These are phyloP conservation scores for Moesziomyces globuligerus DNA, from an alignment of 1,284 basidiomycete genomes.

Conservation along the genomic window DNA sequence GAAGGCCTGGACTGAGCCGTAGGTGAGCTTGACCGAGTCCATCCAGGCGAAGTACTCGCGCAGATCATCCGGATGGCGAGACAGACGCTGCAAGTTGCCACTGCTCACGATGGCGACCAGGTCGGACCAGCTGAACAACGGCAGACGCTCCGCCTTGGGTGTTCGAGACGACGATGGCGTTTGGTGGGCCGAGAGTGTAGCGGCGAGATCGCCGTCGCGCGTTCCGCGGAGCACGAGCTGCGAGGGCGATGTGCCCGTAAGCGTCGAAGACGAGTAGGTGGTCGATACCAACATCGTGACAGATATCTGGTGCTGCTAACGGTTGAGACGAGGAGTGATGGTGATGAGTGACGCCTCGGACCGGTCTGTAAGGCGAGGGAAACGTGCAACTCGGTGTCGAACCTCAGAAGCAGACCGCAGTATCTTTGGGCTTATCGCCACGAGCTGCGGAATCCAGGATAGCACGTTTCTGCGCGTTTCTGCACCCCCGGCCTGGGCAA, in stretches of 20 bases:
- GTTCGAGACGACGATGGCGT: neutral
- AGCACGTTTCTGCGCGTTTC: neutral
- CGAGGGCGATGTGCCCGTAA: constrained; percentile 1
- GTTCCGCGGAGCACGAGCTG: constrained; percentile 27
- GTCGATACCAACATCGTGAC: constrained; percentile 11
- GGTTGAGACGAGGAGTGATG: neutral
- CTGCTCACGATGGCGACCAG: constrained; percentile 11
- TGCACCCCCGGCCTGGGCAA: too few species aligned
- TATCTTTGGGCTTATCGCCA: neutral
- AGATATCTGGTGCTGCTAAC: neutral
- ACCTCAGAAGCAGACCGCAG: too few species aligned
- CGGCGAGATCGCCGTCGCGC: constrained; percentile 23
- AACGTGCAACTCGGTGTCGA: too few species aligned
- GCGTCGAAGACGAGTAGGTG: constrained; percentile 7
- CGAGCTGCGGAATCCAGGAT: neutral
- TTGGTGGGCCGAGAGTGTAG: constrained; percentile 2
- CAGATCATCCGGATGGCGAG: constrained; percentile 26
- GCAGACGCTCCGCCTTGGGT: neutral
- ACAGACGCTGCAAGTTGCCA: constrained; percentile 11
- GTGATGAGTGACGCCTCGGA: too few species aligned
- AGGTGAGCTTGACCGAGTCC: constrained; percentile 20
- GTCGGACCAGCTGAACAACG: constrained; percentile 26
- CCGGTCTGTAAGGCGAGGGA: too few species aligned
- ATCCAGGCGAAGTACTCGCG: constrained; percentile 43
- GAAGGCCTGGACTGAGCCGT: constrained; percentile 17